Evolutionary conservation across 2,329 filamentous ascomycete species (phyloP).

Genomic region (Fusarium brevicatenulatum): DNA sequence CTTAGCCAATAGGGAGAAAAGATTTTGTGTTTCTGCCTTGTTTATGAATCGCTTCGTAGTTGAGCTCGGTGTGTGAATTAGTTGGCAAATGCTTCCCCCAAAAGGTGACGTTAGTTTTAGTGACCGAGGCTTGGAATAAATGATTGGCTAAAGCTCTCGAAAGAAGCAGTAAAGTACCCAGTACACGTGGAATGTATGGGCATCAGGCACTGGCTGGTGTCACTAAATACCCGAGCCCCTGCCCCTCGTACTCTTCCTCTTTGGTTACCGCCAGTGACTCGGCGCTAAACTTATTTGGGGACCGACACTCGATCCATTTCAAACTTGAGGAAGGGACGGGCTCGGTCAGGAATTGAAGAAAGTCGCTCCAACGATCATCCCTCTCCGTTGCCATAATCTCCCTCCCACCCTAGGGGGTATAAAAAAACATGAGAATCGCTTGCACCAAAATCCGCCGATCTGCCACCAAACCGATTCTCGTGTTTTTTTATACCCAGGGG

Average conservation of each 20-base stretch:
- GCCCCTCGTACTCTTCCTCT: constrained; percentile 24
- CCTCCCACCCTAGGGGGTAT: too few species aligned
- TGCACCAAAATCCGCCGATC: too few species aligned
- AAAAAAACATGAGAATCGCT: too few species aligned
- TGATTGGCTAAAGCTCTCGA: constrained; percentile 22
- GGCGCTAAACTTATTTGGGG: constrained; percentile 49
- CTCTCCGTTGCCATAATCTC: constrained; percentile 12
- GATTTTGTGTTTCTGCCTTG: constrained; percentile 9
- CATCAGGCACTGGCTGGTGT: constrained; percentile 25
- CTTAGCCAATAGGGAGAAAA: neutral
- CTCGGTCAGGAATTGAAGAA: constrained; percentile 39
- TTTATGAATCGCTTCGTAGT: constrained; percentile 17
- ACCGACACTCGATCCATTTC: constrained; percentile 45
- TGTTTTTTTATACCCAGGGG: too few species aligned
- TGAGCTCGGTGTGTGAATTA: constrained; percentile 22
- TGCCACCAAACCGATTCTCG: too few species aligned
- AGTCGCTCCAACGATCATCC: constrained; percentile 33
- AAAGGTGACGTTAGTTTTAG: constrained; percentile 19
- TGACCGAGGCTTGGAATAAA: neutral
- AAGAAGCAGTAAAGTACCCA: constrained; percentile 4
- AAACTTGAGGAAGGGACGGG: constrained; percentile 9
- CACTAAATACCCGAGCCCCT: constrained; percentile 14
- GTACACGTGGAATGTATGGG: constrained; percentile 35
- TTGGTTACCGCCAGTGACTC: constrained; percentile 32
- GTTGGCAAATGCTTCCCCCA: constrained; percentile 5